phyloP scores from a whole-genome alignment of 164 flowering plant genomes.

The Chimonanthus salicifolius region DNA sequence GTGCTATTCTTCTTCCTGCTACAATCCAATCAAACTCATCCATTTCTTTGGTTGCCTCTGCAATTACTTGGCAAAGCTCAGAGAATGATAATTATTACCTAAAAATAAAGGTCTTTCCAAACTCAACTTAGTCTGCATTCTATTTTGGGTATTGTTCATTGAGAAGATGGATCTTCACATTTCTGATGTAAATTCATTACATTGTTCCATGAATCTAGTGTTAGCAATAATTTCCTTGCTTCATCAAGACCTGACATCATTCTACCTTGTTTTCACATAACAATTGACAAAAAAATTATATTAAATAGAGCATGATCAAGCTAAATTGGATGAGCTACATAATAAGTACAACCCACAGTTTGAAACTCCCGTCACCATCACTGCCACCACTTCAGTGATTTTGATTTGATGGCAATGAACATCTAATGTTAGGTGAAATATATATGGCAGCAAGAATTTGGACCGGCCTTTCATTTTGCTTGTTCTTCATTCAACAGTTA shows the following conservation, averaged over 20 bases:
- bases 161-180: neutral
- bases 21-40: conserved; percentile 40
- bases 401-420: no score
- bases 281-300: neutral
- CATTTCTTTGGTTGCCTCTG: conserved; percentile 58
- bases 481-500: no score
- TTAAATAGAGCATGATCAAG: no score
- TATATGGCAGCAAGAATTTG: no score
- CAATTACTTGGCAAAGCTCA: conserved; percentile 50
- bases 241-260: neutral
- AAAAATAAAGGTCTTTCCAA: conserved; percentile 54
- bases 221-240: neutral
- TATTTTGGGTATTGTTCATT: neutral
- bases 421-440: no score
- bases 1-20: conserved; percentile 63
- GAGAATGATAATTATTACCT: conserved; percentile 34
- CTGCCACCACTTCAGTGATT: no score
- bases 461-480: no score
- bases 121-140: neutral
- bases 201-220: neutral
- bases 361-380: no score
- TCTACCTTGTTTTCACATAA: no score
- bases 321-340: no score
- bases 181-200: neutral
- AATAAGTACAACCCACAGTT: no score